phyloP scores from a whole-genome alignment of 2,329 filamentous ascomycete genomes.

The Microcyclosporella mali region DNA sequence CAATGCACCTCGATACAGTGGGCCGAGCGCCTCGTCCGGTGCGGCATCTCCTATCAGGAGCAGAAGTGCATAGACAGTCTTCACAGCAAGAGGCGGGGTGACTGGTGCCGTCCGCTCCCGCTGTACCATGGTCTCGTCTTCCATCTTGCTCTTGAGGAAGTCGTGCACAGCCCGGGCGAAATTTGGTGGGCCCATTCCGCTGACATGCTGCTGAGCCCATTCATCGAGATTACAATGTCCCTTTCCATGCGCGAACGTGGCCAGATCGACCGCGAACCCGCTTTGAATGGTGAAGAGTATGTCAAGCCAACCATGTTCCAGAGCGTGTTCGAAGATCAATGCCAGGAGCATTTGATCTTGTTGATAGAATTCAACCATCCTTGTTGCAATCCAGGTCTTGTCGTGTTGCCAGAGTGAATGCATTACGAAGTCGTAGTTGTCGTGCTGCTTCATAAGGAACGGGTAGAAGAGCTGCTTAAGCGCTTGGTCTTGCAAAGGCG shows the following conservation, averaged over 20 bases:
- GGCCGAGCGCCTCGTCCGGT: slow-evolving; percentile 64
- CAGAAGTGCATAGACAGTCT: slow-evolving; percentile 75
- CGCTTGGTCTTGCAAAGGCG: slow-evolving; percentile 66
- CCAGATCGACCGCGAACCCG: slow-evolving; percentile 81
- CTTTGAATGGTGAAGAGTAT: slow-evolving; percentile 71
- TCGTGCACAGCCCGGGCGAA: slow-evolving; percentile 68
- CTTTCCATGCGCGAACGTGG: slow-evolving; percentile 75
- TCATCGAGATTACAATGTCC: slow-evolving; percentile 71
- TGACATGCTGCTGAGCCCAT: slow-evolving; percentile 67
- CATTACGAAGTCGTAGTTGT: slow-evolving; percentile 79
- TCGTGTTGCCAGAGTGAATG: slow-evolving; percentile 90
- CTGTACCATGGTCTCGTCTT: slow-evolving; percentile 70
- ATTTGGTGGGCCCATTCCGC: slow-evolving; percentile 36
- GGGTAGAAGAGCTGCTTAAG: slow-evolving; percentile 72
- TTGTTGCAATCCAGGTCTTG: slow-evolving; percentile 74
- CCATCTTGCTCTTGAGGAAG: slow-evolving; percentile 78
- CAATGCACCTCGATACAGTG: slow-evolving; percentile 80
- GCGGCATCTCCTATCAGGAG: slow-evolving; percentile 61
- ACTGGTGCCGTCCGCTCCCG: slow-evolving; percentile 60
- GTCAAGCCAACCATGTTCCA: slow-evolving; percentile 77
- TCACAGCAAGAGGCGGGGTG: slow-evolving; percentile 72
- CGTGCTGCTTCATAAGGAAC: slow-evolving; percentile 72
- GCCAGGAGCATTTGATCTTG: slow-evolving; percentile 61
- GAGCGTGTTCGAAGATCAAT: slow-evolving; percentile 70
- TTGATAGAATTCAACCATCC: slow-evolving; percentile 71